Conservation (phyloP, 768 basidiomycete genomes). For the Xanthoconium purpureum region DNA sequence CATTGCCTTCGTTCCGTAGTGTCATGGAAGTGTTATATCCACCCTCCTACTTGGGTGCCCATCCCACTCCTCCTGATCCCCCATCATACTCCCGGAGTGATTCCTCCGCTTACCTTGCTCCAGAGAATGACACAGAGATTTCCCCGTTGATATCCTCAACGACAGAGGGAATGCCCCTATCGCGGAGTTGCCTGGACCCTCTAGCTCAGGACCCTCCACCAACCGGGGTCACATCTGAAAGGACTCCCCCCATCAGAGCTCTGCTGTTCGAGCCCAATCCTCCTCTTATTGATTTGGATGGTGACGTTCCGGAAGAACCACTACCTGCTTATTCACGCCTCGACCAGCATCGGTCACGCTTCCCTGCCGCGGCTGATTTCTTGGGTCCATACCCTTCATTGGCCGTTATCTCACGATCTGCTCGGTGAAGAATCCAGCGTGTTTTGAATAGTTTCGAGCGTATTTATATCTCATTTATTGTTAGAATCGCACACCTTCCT, state of each 20-base stretch:
- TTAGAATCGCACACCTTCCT: not conserved
- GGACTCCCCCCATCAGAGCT: not conserved
- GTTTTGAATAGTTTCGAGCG: not conserved
- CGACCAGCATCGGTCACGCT: constrained; percentile 20
- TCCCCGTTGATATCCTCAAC: not conserved
- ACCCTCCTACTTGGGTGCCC: constrained; percentile 13
- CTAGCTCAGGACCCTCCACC: constrained; percentile 12
- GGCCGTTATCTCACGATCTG: constrained; percentile 7
- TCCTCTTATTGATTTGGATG: not conserved
- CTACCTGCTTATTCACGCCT: constrained; percentile 30
- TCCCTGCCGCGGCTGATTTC: constrained; percentile 15
- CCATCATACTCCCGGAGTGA: constrained; percentile 19
- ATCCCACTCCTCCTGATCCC: constrained; percentile 11
- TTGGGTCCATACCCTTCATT: constrained; percentile 31
- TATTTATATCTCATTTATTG: constrained; percentile 9
- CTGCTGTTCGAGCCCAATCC: not conserved
- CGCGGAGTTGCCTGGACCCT: not conserved
- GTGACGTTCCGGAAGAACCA: constrained; percentile 3
- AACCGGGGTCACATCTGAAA: constrained; percentile 17
- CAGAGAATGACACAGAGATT: not conserved
- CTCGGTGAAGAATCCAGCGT: not conserved
- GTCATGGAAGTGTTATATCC: constrained; percentile 30
- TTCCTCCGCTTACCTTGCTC: not conserved
- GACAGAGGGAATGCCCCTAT: not conserved
- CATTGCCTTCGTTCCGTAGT: constrained; percentile 20